These are phyloP conservation scores for Sorghum bicolor DNA, from an alignment of 176 grass and related monocot species.

Conservation along the genomic window Sorghum_bicolor_NCBIv3 NC_012870.2:20961501-20962000, in stretches of 20 bases:
- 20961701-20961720: slow-evolving; percentile 74
- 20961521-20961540: not conserved
- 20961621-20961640: slow-evolving; percentile 72
- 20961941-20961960: not conserved
- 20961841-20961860: not conserved
- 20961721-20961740: slow-evolving; percentile 29
- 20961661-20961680: slow-evolving; percentile 84
- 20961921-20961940: not conserved
- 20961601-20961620: not conserved
- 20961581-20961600: not conserved
- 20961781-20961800: not conserved
- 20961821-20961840: not conserved
- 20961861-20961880: not conserved
- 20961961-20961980: not conserved
- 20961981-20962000: not conserved
- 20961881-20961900: not conserved
- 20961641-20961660: slow-evolving; percentile 77
- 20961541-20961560: not conserved
- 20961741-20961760: not conserved
- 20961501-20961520: not conserved
- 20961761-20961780: not conserved
- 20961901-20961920: not conserved
- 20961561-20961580: not conserved
- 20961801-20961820: not conserved
- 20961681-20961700: slow-evolving; percentile 72